Base-by-base conservation (phyloP, 139 green algal genomes). In the Micromonas pusilla region DNA sequence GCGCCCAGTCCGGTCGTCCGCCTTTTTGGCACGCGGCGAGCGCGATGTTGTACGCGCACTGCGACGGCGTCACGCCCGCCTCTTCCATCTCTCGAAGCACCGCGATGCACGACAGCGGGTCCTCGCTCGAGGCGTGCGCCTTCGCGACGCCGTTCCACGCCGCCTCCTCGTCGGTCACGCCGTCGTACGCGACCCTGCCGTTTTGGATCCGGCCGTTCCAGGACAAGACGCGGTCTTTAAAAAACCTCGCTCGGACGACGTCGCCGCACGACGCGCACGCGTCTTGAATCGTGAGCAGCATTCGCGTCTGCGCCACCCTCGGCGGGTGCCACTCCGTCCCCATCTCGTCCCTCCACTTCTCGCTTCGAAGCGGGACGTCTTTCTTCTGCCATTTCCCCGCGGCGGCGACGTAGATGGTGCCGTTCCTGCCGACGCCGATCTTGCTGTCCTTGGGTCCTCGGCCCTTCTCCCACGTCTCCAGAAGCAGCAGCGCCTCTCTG, bases 1-100 rank as follows among this genome's bases (percentile, higher is more conserved):
- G 36, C 3, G 26, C 31, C 68, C 68, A 75, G 2, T 75, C 68
- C 3, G 68, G 68, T 38, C 68, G 68, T 28, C 72, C 72, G 33
- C 52, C 72, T 19, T 72, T 52, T 25, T 84, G 73, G 66, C 73
- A 80, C 0, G 78, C 82, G 65, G 86, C 85, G 70, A 90, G 81
- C 23, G 86, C 73, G 2, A 81, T 84, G 53, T 84, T 87, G 57
- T 78, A 90, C 1, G 85, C 83, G 62, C 85, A 31, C 21, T 81
- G 72, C 26, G 87, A 78, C 0, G 76, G 53, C 52, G 53, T 26
- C 23, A 87, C 71, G 6, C 71, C 39, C 13, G 62, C 60, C 25
- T 67, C 20, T 16, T 34, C 20, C 68, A 75, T 75, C 38, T 75
- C 68, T 6, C 23, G 19, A 33, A 75, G 38, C 37, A 62, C 68